phyloP scores from a whole-genome alignment of 164 flowering plant species.

The Paratinospora sagittata region DNA sequence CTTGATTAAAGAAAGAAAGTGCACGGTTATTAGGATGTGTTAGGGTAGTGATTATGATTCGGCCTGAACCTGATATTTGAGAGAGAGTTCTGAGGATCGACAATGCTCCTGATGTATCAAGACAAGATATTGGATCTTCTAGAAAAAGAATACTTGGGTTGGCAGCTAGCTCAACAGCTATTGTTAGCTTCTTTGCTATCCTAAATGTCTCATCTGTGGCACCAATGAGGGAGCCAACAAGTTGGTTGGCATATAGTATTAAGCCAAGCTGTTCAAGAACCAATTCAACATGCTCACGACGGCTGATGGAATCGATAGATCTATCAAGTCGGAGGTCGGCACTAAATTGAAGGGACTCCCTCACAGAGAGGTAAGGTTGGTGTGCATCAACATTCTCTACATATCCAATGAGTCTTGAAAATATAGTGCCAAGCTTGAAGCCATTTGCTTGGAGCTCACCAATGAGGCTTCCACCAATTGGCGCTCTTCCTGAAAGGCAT shows the following conservation, averaged over 20 bases:
- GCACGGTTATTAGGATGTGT: slow-evolving; percentile 22
- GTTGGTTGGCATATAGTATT: slow-evolving; percentile 23
- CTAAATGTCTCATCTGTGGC: slow-evolving; percentile 22
- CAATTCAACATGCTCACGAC: slow-evolving; percentile 25
- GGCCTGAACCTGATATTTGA: slow-evolving; percentile 17
- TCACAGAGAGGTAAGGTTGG: slow-evolving; percentile 30
- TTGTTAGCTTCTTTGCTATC: slow-evolving; percentile 27
- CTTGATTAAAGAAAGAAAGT: slow-evolving; percentile 24
- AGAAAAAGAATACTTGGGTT: slow-evolving; percentile 28
- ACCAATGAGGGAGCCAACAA: slow-evolving; percentile 22
- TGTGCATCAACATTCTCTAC: slow-evolving; percentile 28
- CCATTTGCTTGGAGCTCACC: slow-evolving; percentile 22
- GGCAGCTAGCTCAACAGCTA: slow-evolving; percentile 31
- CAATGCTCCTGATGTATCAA: slow-evolving; percentile 21
- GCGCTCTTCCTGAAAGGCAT: slow-evolving; percentile 23
- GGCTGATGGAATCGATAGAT: slow-evolving; percentile 14
- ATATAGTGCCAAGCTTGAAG: slow-evolving; percentile 4
- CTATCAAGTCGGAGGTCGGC: slow-evolving; percentile 24
- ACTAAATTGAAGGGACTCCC: slow-evolving; percentile 32
- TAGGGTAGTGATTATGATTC: slow-evolving; percentile 19
- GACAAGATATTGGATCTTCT: slow-evolving; percentile 27
- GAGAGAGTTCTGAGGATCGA: slow-evolving; percentile 18
- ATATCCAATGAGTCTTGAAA: slow-evolving; percentile 20
- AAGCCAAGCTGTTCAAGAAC: slow-evolving; percentile 26
- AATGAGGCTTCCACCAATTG: slow-evolving; percentile 14